phyloP scores from a whole-genome alignment of 1,139 yeast genomes.

The Taiozyma onychis region DNA sequence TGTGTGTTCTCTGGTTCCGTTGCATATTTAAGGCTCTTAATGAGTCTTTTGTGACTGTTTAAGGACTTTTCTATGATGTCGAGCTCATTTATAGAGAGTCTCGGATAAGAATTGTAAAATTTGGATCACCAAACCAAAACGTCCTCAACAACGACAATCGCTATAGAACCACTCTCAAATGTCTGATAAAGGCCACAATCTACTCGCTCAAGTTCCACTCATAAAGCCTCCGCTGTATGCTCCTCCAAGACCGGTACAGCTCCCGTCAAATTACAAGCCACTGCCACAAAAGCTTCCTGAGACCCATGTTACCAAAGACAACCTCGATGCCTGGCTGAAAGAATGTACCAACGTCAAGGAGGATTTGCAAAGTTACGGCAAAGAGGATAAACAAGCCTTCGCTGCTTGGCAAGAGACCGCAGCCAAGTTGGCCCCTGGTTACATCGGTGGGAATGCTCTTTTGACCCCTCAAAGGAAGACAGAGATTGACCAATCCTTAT shows the following conservation, averaged over 20 bases:
- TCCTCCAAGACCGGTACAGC: slow-evolving; percentile 53
- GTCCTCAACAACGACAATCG: neutral
- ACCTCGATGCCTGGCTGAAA: slow-evolving; percentile 21
- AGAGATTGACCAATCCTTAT: slow-evolving; percentile 10
- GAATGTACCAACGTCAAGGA: slow-evolving; percentile 17
- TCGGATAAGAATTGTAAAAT: neutral
- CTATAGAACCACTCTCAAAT: neutral
- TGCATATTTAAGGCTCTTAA: too few relatives aligned
- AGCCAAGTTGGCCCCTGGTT: slow-evolving; percentile 37
- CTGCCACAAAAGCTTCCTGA: slow-evolving; percentile 29
- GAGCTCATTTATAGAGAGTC: too few relatives aligned
- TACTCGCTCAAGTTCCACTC: slow-evolving; percentile 44
- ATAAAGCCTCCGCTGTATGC: slow-evolving; percentile 49
- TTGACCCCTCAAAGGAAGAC: slow-evolving; percentile 17
- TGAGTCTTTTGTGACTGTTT: too few relatives aligned
- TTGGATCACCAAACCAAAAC: neutral
- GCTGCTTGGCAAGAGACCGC: slow-evolving; percentile 28
- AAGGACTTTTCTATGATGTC: too few relatives aligned
- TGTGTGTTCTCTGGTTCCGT: too few relatives aligned
- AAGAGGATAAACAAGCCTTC: slow-evolving; percentile 24
- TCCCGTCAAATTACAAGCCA: slow-evolving; percentile 44
- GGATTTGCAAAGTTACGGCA: slow-evolving; percentile 20
- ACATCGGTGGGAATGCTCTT: slow-evolving; percentile 26
- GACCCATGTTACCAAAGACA: slow-evolving; percentile 24
- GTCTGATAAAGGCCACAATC: slow-evolving; percentile 2